Conservation (phyloP, 2,329 filamentous ascomycete species). For the Graphiopsis chlorocephala region DNA sequence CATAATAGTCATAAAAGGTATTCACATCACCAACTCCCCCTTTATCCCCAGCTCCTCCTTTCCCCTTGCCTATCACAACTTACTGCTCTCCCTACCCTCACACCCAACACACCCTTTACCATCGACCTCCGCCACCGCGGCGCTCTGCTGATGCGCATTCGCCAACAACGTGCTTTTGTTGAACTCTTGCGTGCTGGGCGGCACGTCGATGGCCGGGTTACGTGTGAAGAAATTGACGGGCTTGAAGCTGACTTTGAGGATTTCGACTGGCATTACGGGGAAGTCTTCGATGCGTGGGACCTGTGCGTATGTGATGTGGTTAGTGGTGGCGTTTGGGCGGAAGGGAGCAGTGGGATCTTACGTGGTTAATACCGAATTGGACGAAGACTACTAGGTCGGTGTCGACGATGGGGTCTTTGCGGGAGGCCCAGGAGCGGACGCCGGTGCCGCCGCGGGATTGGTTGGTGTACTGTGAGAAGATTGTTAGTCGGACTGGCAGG, state of each 20-base stretch:
- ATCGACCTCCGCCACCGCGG: constrained; percentile 35
- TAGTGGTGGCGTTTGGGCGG: neutral
- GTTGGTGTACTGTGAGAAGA: constrained; percentile 49
- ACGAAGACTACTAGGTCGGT: constrained; percentile 57
- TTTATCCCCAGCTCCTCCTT: neutral
- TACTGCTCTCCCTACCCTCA: constrained; percentile 1
- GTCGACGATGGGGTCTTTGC: constrained; percentile 55
- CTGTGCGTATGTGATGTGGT: constrained; percentile 15
- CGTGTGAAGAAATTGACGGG: constrained; percentile 59
- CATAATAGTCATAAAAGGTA: neutral
- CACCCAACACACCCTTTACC: constrained; percentile 30
- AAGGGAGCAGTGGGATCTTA: too few relatives aligned
- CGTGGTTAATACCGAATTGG: constrained; percentile 58
- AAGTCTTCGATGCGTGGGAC: constrained; percentile 57
- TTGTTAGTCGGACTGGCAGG: neutral
- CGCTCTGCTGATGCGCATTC: constrained; percentile 33
- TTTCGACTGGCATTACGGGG: constrained; percentile 59
- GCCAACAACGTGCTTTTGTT: constrained; percentile 41
- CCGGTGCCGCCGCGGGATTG: constrained; percentile 55
- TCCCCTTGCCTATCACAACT: neutral
- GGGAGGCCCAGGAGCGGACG: constrained; percentile 49
- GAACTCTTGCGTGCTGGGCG: constrained; percentile 47
- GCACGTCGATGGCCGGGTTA: constrained; percentile 60
- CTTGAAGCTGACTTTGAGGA: constrained; percentile 56
- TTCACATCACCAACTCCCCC: neutral